phyloP scores from a whole-genome alignment of 2,329 filamentous ascomycete genomes.

The Alternaria conjuncta region DNA sequence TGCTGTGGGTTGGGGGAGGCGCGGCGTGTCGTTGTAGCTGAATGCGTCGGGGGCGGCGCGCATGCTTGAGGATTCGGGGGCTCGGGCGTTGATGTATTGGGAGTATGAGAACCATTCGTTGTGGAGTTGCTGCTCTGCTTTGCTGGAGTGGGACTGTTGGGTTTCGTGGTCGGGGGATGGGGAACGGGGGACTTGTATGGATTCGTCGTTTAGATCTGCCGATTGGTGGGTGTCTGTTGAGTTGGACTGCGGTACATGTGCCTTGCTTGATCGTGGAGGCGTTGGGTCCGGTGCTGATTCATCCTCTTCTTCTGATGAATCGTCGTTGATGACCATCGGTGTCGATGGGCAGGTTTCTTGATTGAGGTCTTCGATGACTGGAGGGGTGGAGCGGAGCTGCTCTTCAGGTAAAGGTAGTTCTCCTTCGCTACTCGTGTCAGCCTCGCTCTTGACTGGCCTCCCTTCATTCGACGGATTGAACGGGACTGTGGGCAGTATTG shows the following conservation, averaged over 20 bases:
- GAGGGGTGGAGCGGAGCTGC: conserved; percentile 21
- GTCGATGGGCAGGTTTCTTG: conserved; percentile 31
- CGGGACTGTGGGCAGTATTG: not conserved
- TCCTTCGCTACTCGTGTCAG: not conserved
- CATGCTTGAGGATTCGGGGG: conserved; percentile 36
- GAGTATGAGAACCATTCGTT: conserved; percentile 42
- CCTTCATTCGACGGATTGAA: not conserved
- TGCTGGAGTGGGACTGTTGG: conserved; percentile 38
- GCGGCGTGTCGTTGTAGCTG: conserved; percentile 37
- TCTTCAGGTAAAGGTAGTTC: not conserved
- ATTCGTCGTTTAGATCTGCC: conserved; percentile 24
- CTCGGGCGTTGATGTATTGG: conserved; percentile 30
- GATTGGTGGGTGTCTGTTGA: conserved; percentile 13
- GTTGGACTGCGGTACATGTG: not conserved
- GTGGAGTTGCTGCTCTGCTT: conserved; percentile 43
- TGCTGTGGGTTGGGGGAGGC: not conserved
- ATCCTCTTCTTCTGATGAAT: conserved; percentile 27
- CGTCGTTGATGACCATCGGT: conserved; percentile 34
- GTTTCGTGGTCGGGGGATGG: conserved; percentile 26
- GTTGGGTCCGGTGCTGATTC: conserved; percentile 3
- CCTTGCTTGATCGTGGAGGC: conserved; percentile 6
- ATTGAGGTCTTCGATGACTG: conserved; percentile 2
- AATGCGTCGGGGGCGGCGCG: conserved; percentile 30
- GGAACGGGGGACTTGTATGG: conserved; percentile 33
- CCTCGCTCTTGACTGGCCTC: not conserved